phyloP scores from a whole-genome alignment of 2,329 filamentous ascomycete genomes.

The Exutisphaerella laricina region DNA sequence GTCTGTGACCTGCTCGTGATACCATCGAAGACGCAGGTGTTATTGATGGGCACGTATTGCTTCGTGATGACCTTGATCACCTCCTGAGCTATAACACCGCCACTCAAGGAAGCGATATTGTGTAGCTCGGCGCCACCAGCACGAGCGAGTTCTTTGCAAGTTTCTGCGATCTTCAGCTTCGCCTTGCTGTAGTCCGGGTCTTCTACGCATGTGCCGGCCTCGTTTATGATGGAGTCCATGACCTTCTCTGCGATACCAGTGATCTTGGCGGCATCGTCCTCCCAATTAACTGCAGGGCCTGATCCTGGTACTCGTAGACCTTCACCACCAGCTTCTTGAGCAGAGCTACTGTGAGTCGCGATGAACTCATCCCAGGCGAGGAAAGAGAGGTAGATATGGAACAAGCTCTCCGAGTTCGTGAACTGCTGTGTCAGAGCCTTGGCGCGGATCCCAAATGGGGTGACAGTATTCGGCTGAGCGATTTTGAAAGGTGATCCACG shows the following conservation, averaged over 20 bases:
- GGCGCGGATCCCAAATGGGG: constrained; percentile 37
- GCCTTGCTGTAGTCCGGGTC: constrained; percentile 38
- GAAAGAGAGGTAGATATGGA: constrained; percentile 48
- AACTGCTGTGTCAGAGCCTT: constrained; percentile 43
- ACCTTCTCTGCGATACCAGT: constrained; percentile 41
- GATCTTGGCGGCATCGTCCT: constrained; percentile 37
- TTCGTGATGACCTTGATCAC: constrained; percentile 80
- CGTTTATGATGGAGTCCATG: constrained; percentile 39
- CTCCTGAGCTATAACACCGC: constrained; percentile 94
- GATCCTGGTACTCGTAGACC: constrained; percentile 36
- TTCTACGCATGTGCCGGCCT: constrained; percentile 38
- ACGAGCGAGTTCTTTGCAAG: constrained; percentile 52
- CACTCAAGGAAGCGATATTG: constrained; percentile 80
- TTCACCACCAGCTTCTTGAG: constrained; percentile 32
- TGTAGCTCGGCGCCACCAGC: constrained; percentile 82
- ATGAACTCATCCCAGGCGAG: constrained; percentile 46
- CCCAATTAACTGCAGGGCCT: constrained; percentile 29
- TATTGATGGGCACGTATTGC: constrained; percentile 61
- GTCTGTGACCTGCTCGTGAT: constrained; percentile 48
- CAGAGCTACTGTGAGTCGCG: constrained; percentile 34
- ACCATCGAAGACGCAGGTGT: constrained; percentile 59
- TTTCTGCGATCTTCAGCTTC: constrained; percentile 34
- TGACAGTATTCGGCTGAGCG: constrained; percentile 37
- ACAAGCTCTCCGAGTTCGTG: constrained; percentile 41
- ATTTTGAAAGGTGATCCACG: constrained; percentile 54